Base-by-base conservation (phyloP, 352 stramenopile species). In the Hyaloperonospora brassicae region DNA sequence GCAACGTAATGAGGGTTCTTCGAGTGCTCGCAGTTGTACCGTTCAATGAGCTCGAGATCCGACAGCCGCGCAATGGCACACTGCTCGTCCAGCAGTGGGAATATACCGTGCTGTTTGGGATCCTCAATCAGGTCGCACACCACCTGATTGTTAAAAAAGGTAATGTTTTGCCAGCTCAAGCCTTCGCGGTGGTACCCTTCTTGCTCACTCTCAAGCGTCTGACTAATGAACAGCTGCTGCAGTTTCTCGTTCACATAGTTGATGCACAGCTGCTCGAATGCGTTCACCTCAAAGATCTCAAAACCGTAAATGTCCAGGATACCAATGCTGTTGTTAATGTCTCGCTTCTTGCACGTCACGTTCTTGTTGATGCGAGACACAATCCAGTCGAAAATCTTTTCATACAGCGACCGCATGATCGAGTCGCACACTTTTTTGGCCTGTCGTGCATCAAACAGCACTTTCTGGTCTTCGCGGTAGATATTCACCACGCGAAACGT, bases 241-340 rank as follows among this genome's bases (percentile, higher is more conserved):
- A 91, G 76, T 60, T 91, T 91, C 56, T 91, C 80, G 68, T 95
- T 95, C 53, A 89, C 84, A 59, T 95, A 95, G 70, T 95, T 95
- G 62, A 95, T 95, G 50, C 86, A 90, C 24, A 95, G 71, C 69
- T 95, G 86, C 68, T 95, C 86, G 51, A 95, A 96, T 35, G 78
- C 79, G 57, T 96, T 96, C 42, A 87, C 73, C 7, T 93, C 76
- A 47, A 95, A 93, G 53, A 93, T 93, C 66, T 95, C 86, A 49
- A 95, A 95, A 1, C 86, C 86, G 58, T 92, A 95, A 59, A 95
- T 95, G 57, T 95, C 86, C 42, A 95, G 66, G 47, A 95, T 90
- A 5, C 86, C 84, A 49, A 95, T 91, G 60, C 70, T 86, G 61
- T 86, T 91, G 50, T 61, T 75, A 35, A 91, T 81, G 39, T 76